phyloP scores from a whole-genome alignment of 2,329 filamentous ascomycete genomes.

The Colletotrichum eleusines region DNA sequence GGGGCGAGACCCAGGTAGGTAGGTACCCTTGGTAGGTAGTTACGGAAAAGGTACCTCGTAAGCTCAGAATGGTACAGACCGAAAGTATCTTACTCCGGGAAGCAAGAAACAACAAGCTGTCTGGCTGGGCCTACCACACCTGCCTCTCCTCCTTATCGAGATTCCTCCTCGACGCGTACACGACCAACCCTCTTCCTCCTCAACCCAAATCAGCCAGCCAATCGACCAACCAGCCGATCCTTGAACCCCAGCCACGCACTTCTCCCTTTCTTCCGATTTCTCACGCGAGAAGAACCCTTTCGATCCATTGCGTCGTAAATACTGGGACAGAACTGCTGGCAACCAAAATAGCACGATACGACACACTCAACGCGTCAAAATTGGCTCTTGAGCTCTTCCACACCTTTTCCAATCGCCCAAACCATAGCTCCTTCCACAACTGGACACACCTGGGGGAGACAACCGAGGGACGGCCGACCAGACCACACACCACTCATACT shows the following conservation, averaged over 20 bases:
- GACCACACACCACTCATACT: constrained; percentile 2
- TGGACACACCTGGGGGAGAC: constrained; percentile 24
- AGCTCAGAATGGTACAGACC: constrained; percentile 22
- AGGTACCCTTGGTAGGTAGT: neutral
- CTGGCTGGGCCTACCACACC: neutral
- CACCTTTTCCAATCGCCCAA: neutral
- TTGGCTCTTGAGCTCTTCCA: constrained; percentile 4
- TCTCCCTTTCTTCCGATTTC: constrained; percentile 4
- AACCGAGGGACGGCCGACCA: constrained; percentile 16
- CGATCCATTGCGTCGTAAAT: neutral
- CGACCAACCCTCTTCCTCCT: constrained; percentile 4
- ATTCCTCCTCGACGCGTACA: constrained; percentile 30
- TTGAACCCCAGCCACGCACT: constrained; percentile 30
- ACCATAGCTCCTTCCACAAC: constrained; percentile 15
- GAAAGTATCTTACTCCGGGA: constrained; percentile 19
- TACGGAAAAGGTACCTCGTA: neutral
- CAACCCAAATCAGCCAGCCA: constrained; percentile 10
- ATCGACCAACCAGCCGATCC: constrained; percentile 23
- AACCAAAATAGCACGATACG: constrained; percentile 24
- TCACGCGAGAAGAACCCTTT: constrained; percentile 4
- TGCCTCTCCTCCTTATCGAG: constrained; percentile 26
- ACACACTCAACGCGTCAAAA: constrained; percentile 36
- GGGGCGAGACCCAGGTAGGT: neutral
- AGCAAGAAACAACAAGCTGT: constrained; percentile 2
- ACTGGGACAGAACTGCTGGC: neutral